These are phyloP conservation scores for Vitis labrusca DNA, from an alignment of 164 flowering plant genomes.

Conservation along the genomic window DNA sequence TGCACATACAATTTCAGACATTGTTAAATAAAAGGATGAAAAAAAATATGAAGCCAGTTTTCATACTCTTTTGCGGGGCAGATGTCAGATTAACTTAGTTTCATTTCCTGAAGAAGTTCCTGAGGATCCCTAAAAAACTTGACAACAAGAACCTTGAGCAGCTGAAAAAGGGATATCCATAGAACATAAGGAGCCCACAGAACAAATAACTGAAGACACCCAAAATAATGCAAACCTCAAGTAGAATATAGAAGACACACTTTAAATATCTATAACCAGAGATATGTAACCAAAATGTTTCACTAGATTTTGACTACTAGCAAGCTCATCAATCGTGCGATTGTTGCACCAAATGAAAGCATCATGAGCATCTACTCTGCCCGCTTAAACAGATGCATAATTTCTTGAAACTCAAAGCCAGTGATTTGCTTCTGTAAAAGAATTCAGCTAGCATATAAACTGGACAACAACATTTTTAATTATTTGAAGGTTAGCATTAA, in stretches of 20 bases:
- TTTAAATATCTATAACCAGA: not conserved
- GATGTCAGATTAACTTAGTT: not conserved
- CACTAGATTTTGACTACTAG: not conserved
- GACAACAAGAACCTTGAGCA: not conserved
- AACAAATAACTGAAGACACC: conserved; percentile 1
- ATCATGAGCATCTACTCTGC: not conserved
- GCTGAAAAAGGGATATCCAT: not conserved
- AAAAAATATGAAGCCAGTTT: conserved; percentile 3
- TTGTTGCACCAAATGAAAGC: conserved; percentile 1
- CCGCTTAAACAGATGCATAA: not conserved
- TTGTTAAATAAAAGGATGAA: conserved; percentile 6
- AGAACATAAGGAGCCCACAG: not conserved
- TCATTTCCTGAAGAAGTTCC: not conserved
- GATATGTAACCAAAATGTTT: not conserved
- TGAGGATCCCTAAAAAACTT: not conserved
- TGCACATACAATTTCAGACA: conserved; percentile 36
- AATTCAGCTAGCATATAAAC: not conserved
- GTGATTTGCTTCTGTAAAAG: not conserved
- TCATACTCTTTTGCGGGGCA: not conserved
- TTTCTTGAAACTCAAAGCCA: not conserved
- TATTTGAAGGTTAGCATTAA: conserved; percentile 8
- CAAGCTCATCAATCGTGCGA: not conserved
- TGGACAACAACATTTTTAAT: not conserved
- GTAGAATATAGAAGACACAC: not conserved
- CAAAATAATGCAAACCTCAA: not conserved